phyloP scores from a whole-genome alignment of 352 stramenopile genomes.

The Globisporangium viniferum region DNA sequence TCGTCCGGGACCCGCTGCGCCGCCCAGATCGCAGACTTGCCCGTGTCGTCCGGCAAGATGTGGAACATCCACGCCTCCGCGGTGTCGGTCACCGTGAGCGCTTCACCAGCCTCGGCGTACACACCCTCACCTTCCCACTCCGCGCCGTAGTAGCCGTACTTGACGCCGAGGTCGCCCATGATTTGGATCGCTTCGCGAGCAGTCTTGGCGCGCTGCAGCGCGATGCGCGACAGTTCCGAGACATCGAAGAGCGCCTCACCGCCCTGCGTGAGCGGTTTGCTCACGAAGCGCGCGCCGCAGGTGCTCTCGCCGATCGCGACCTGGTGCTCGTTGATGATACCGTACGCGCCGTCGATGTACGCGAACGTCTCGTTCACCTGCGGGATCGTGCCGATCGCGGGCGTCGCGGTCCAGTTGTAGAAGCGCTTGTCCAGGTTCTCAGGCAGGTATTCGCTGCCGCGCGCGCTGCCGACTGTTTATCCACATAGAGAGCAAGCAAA shows the following conservation, averaged over 20 bases:
- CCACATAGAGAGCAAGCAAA: background rate
- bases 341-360: conserved; percentile 79
- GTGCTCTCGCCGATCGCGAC: conserved; percentile 82
- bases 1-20: conserved; percentile 90
- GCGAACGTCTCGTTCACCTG: conserved; percentile 63
- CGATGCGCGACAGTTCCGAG: conserved; percentile 82
- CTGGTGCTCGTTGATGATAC: conserved; percentile 83
- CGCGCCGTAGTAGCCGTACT: conserved; percentile 93
- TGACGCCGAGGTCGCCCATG: conserved; percentile 91
- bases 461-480: conserved; percentile 46
- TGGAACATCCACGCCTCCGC: conserved; percentile 95
- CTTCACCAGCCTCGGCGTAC: conserved; percentile 83
- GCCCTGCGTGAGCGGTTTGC: conserved; percentile 55
- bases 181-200: conserved; percentile 82
- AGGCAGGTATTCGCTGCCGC: conserved; percentile 54
- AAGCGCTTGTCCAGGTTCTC: conserved; percentile 70
- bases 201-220: conserved; percentile 80
- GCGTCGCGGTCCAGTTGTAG: conserved; percentile 62
- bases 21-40: conserved; percentile 90
- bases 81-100: conserved; percentile 88
- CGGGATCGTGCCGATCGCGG: conserved; percentile 63
- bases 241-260: conserved; percentile 90
- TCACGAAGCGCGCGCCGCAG: conserved; percentile 61
- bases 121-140: conserved; percentile 64
- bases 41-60: conserved; percentile 92